Conservation (phyloP, 148 eudicot species). For the Mesembryanthemum crystallinum region DNA sequence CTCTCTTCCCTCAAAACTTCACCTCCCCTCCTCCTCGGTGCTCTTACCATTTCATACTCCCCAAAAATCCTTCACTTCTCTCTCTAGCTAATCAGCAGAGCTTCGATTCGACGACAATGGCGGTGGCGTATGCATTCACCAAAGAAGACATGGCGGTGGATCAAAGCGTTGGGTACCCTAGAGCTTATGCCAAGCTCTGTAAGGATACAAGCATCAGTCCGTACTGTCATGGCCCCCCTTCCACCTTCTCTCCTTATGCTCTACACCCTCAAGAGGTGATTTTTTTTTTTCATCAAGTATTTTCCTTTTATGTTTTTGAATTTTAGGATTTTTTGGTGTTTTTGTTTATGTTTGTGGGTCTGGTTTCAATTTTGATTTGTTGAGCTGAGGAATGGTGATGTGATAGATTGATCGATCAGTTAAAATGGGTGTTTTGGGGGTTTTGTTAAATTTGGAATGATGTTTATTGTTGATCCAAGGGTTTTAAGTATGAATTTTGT, state of each 20-base stretch:
- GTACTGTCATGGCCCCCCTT: constrained; percentile 74
- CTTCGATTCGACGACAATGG: constrained; percentile 37
- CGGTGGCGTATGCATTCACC: constrained; percentile 44
- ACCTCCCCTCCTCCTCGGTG: constrained; percentile 2
- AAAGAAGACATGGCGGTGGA: constrained; percentile 70
- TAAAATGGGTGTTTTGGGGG: neutral
- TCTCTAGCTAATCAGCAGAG: neutral
- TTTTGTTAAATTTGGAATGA: neutral
- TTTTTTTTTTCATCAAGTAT: neutral
- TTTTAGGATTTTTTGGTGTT: neutral
- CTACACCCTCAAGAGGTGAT: constrained; percentile 55
- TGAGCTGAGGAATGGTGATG: neutral
- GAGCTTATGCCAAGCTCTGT: constrained; percentile 75
- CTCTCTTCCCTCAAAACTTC: constrained; percentile 21
- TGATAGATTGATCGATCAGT: neutral
- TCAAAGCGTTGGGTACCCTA: constrained; percentile 80
- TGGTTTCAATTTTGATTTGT: constrained; percentile 1
- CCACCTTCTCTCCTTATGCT: constrained; percentile 61
- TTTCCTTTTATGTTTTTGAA: neutral
- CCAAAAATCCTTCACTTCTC: neutral
- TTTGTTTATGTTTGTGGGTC: neutral
- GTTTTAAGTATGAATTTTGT: neutral
- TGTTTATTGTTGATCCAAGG: neutral
- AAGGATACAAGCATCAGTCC: constrained; percentile 65
- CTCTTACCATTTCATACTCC: constrained; percentile 3